Base-by-base conservation (phyloP, 2,329 filamentous ascomycete species). In the Penicillium olsonii region DNA sequence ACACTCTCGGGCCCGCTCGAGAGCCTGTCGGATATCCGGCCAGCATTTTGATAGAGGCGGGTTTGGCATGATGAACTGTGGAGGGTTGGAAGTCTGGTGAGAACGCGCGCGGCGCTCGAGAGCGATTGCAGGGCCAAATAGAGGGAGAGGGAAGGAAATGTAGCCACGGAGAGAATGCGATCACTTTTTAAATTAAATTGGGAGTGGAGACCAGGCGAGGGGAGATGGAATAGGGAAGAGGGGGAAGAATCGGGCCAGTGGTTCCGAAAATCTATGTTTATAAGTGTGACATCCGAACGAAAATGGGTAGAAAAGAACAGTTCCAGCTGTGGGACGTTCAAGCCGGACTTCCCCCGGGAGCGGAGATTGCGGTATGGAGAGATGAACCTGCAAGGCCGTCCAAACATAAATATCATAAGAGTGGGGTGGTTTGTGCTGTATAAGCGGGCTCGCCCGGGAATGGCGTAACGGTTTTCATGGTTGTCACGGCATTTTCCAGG, bases 1-100 rank as follows among this genome's bases (percentile, higher is more conserved):
- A 64, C 79, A 86, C 67, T 91, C 88, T 54, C 89, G 83, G 12
- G 88, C 90, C 51, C 88, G 81, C 63, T 92, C 85, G 46, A 95
- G 78, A 19, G 88, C 88, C 67, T 85, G 80, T 53, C 82, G 77
- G 48, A 90, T 82, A 46, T 74, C 75, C 52, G 78, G 52, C 46
- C 57, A 55, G 49, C 65, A 59, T 51, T 61, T 59, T 27, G 62
- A 58, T 26, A 49, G 34, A 27, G 47, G 47, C 19, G 62, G 61
- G 45, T 67, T 60, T 34, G 59, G 61, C 69, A 71, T 72, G 20
- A 35, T 34, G 51, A 33, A 15, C 8, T 26, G 14, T 26, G 9
- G 37, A 49, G 54, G 40, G 44, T 24, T 39, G 38, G 12, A 33
- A 39, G 40, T 42, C 48, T 38, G n/a, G 31, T 26, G 31, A n/a